Evolutionary conservation across 108 stramenopile species (phyloP), one percentile per base, ranked within the genome.

Genomic region (Aurantiochytrium sp.): DNA sequence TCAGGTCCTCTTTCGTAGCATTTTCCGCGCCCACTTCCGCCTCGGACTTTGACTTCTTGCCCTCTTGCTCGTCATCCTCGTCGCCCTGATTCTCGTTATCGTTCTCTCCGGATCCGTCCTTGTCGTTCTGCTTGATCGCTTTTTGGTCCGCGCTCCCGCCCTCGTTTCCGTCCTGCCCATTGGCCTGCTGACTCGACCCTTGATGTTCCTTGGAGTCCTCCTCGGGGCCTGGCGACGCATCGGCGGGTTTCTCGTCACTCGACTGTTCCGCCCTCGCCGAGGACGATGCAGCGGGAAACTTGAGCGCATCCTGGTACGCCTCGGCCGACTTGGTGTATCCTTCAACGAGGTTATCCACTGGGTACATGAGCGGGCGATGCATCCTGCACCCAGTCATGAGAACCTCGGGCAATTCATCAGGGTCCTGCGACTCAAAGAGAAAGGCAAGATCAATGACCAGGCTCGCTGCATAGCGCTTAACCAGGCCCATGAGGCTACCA

Each of bases 311-410:
- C 76, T 83, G 19, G 25, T 53, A 53, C 12, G 49, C 6, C 76
- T 83, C 76, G 4, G 8, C 19, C 23, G 49, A 53, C 76, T 83
- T 83, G 49, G 49, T 25, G 51, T 83, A 83, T 6, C n/a, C 45
- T 53, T 28, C 64, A 18, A 28, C 19, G 3, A 83, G 51, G 51
- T 83, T 83, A 12, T 47, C 5, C 10, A 53, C 51, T 1, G 76
- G 76, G 76, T 83, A 83, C 76, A 83, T 83, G n/a, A 83, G 76
- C 23, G 76, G 76, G 45, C n/a, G n/a, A 45, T 83, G 76, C 76
- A 83, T 83, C 28, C 76, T 43, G 51, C 76, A 83, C 16, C 76
- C 76, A 16, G 49, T 53, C 23, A 83, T 83, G 76, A 87, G 87
- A 19, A 28, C 28, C 87, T 87, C 87, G 5, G 87, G 87, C 6